Percentiles rank a stretch among this genome's conserved stretches.
phyloP scores from a whole-genome alignment of 768 basidiomycete species.

The Xerocomus spinulosus region DNA sequence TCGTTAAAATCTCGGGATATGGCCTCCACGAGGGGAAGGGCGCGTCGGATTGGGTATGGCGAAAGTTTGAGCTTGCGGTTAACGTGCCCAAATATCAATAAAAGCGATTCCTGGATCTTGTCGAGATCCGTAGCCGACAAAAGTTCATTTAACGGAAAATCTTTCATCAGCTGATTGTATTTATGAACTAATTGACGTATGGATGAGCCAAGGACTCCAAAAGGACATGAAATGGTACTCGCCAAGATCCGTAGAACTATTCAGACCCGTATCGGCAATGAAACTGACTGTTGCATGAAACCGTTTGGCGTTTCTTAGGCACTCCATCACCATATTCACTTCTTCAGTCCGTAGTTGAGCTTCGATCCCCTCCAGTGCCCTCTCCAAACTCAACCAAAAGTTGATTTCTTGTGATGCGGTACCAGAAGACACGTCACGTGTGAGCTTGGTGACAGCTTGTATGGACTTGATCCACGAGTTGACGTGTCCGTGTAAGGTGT shows the following conservation, averaged over 20 bases:
- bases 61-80: conserved; percentile 95
- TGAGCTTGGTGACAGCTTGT: conserved; percentile 94
- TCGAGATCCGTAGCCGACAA: conserved; percentile 94
- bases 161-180: conserved; percentile 98
- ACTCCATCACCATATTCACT: conserved; percentile 90
- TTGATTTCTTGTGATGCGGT: conserved; percentile 99
- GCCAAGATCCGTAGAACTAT: conserved; percentile 89
- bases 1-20: conserved; percentile 98
- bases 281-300: conserved; percentile 98
- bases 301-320: conserved; percentile 90
- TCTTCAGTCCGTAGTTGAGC: conserved; percentile 87
- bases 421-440: conserved; percentile 86
- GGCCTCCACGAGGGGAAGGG: conserved; percentile 94
- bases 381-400: conserved; percentile 95
- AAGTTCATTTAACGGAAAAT: conserved; percentile 95
- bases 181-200: conserved; percentile 72
- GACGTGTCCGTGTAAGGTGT: conserved; percentile 87
- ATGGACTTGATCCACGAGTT: conserved; percentile 99
- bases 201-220: background rate
- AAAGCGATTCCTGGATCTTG: conserved; percentile 87
- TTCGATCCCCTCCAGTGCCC: conserved; percentile 91
- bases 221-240: conserved; percentile 20
- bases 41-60: conserved; percentile 93
- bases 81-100: conserved; percentile 86
- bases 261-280: conserved; percentile 94